phyloP scores from a whole-genome alignment of 2,329 filamentous ascomycete species.

The Cercospora berteroae region DNA sequence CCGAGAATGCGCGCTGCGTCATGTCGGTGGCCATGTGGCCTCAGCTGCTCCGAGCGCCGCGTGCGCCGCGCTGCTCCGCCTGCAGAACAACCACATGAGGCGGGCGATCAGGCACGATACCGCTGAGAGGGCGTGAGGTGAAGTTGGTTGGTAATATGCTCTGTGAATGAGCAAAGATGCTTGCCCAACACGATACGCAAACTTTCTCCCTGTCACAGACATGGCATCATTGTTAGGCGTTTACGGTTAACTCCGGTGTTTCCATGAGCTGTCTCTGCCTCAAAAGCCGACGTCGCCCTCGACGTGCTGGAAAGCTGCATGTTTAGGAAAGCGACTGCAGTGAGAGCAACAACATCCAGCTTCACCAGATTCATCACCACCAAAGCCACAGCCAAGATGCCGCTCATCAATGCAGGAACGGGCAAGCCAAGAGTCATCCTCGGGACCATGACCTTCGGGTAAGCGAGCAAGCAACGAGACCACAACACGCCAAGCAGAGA shows the following conservation, averaged over 20 bases:
- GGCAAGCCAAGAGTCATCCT: slow-evolving; percentile 64
- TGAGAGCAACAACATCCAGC: neutral
- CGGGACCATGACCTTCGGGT: slow-evolving; percentile 64
- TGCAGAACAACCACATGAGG: neutral
- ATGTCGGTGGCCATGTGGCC: slow-evolving; percentile 1
- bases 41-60: neutral
- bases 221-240: slow-evolving; percentile 13
- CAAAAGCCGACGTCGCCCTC: slow-evolving; percentile 3
- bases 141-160: neutral
- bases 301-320: neutral
- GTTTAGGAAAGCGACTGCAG: slow-evolving; percentile 5
- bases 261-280: neutral
- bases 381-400: slow-evolving; percentile 36
- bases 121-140: neutral
- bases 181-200: neutral
- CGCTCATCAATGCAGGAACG: slow-evolving; percentile 42
- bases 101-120: neutral
- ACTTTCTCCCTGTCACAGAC: neutral
- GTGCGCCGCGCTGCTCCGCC: neutral
- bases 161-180: neutral
- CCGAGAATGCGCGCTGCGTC: neutral
- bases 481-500: neutral
- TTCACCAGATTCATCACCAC: slow-evolving; percentile 15
- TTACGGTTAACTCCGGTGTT: slow-evolving; percentile 7
- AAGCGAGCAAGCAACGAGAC: neutral